Conservation (phyloP, 495 filamentous ascomycete genomes). For the Sabuloglossum arenarium region DNA sequence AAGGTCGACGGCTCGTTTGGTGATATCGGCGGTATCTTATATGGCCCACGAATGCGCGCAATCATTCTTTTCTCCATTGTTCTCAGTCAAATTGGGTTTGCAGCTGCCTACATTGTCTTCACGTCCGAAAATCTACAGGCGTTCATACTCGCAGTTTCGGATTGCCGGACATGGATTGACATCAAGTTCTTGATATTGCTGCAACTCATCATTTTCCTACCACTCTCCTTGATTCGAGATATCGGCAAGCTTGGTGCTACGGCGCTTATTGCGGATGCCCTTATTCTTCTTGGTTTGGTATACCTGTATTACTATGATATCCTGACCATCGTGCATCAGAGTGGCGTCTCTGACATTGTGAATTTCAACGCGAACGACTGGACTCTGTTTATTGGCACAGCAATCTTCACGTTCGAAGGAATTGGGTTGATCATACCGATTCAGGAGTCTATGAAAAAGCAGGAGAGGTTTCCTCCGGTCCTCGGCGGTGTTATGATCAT, state of each 20-base stretch:
- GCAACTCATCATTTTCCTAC: constrained; percentile 84
- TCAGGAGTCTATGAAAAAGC: constrained; percentile 85
- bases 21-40: constrained; percentile 86
- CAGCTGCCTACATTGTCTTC: constrained; percentile 96
- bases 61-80: constrained; percentile 83
- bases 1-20: constrained; percentile 79
- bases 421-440: constrained; percentile 98
- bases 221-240: constrained; percentile 79
- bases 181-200: constrained; percentile 79
- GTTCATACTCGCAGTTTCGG: constrained; percentile 65
- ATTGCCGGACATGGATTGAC: constrained; percentile 60
- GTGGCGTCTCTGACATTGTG: constrained; percentile 64
- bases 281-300: constrained; percentile 77
- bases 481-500: constrained; percentile 81
- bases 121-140: constrained; percentile 90
- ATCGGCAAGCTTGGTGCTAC: constrained; percentile 87
- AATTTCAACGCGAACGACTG: constrained; percentile 73
- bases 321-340: constrained; percentile 50
- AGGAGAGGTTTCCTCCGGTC: constrained; percentile 69
- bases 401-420: constrained; percentile 96
- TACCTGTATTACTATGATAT: constrained; percentile 96
- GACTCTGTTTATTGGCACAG: constrained; percentile 95
- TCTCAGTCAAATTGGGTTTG: constrained; percentile 84
- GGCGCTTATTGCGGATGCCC: constrained; percentile 76
- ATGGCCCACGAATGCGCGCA: constrained; percentile 69